phyloP scores from a whole-genome alignment of 202 grass and related monocot genomes.

The Elaeis oleifera region DNA sequence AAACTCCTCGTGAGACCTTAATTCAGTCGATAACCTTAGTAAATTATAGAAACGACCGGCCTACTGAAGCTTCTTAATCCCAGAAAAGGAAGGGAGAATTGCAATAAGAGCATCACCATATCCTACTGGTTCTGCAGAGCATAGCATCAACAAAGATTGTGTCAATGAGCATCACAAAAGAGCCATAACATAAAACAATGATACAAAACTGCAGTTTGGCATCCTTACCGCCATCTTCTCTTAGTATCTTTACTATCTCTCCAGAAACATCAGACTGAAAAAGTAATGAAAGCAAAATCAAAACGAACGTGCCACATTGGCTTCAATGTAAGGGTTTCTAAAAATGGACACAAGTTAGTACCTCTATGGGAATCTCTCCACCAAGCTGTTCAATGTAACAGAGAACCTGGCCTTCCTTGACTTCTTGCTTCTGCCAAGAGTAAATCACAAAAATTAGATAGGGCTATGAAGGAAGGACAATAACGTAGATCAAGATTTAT shows the following conservation, averaged over 20 bases:
- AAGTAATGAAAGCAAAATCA: not conserved
- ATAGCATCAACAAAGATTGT: not conserved
- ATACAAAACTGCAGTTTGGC: not conserved
- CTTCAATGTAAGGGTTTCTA: no score
- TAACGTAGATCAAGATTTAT: no score
- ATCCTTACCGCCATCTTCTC: slow-evolving; percentile 18
- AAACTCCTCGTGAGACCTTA: no score
- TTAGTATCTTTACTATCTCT: slow-evolving; percentile 21
- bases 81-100: slow-evolving; percentile 19
- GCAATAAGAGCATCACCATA: slow-evolving; percentile 18
- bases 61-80: slow-evolving; percentile 23
- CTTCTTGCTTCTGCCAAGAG: slow-evolving; percentile 15
- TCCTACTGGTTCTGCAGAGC: slow-evolving; percentile 16
- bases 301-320: not conserved
- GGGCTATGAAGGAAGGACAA: not conserved
- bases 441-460: not conserved
- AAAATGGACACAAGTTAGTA: not conserved
- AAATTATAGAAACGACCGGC: not conserved
- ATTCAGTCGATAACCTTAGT: no score
- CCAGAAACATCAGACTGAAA: slow-evolving; percentile 20
- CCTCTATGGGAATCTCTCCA: slow-evolving; percentile 22
- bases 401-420: slow-evolving; percentile 21
- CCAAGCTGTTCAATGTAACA: slow-evolving; percentile 25
- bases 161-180: not conserved
- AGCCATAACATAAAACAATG: not conserved